Base-by-base conservation (phyloP, 2,329 filamentous ascomycete species). In the Trichoderma sp. region DNA sequence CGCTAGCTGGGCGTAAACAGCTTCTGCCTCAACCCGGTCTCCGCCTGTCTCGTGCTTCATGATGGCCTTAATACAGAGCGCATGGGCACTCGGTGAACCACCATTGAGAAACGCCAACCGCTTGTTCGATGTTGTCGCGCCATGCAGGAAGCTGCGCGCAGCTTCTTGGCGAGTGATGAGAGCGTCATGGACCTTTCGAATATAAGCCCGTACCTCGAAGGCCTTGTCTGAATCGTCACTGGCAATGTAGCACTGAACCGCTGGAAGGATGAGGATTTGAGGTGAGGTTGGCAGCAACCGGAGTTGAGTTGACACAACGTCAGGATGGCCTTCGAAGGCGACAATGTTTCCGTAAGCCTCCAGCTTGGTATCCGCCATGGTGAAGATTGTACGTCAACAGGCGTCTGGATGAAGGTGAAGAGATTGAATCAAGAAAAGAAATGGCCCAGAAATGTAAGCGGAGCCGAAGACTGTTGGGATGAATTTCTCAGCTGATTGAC, bases 71-170 rank as follows among this genome's bases (percentile, higher is more conserved):
- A 92, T 86, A 78, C 90, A 92, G 29, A 87, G 83, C 6, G 87
- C 82, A 71, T 88, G 87, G 1, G 90, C 90, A 74, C 87, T 85
- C 11, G 88, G 85, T 3, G 88, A 89, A 11, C 91, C 90, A 3
- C 91, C 91, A 71, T 91, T 87, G 81, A 91, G 84, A 77, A 93
- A 91, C 8, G 91, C 90, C 5, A 92, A 81, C 75, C 87, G 87
- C 77, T 88, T 90, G 75, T 86, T 86, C 69, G 82, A 81, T 11
- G 84, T 80, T 1, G 85, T 86, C 7, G 88, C 86, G 11, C 83
- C 83, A 56, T 83, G 81, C 29, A 92, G 81, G 78, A 92, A 93
- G 2, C 83, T 80, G 35, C 84, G 82, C 8, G 90, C 91, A 60
- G 83, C 83, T 71, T 88, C 83, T 35, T 85, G 83, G 59, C 91